These are phyloP conservation scores for Rhynchospora pubera DNA, from an alignment of 176 grass and related monocot species.

Conservation along the genomic window DNA sequence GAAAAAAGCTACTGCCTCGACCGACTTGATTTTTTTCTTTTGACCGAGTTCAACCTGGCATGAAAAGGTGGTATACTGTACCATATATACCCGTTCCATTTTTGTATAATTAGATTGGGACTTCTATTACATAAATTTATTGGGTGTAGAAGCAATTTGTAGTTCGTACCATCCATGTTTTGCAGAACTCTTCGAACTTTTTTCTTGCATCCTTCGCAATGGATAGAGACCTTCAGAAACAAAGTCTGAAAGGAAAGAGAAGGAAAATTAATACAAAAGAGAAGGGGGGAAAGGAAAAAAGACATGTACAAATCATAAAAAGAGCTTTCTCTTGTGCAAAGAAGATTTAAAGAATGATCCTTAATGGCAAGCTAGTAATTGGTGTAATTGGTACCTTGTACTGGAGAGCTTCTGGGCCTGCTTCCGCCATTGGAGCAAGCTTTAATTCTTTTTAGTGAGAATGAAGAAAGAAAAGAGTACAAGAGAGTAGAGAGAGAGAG, in stretches of 20 bases:
- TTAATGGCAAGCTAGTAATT: background rate
- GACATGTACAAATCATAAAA: background rate
- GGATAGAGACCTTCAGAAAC: conserved; percentile 68
- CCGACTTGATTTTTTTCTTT: background rate
- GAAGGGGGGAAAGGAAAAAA: background rate
- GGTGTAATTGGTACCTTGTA: conserved; percentile 57
- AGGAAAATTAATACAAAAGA: background rate
- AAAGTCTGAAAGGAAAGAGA: conserved; percentile 42
- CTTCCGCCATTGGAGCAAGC: conserved; percentile 48
- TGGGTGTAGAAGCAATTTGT: background rate
- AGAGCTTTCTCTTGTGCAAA: background rate
- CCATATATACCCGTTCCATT: background rate
- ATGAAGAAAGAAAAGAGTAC: background rate
- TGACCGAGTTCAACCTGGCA: background rate
- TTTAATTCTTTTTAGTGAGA: background rate
- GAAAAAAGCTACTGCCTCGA: background rate
- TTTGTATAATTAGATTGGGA: background rate
- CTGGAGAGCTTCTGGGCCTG: conserved; percentile 45
- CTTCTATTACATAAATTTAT: background rate
- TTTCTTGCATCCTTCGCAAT: conserved; percentile 94
- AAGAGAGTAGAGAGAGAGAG: background rate
- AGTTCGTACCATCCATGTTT: conserved; percentile 41
- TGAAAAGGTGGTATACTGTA: background rate
- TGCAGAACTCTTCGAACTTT: conserved; percentile 80
- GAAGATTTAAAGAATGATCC: background rate